These are phyloP conservation scores for Tilletia walkeri DNA, from an alignment of 1,284 basidiomycete genomes.

Conservation along the genomic window DNA sequence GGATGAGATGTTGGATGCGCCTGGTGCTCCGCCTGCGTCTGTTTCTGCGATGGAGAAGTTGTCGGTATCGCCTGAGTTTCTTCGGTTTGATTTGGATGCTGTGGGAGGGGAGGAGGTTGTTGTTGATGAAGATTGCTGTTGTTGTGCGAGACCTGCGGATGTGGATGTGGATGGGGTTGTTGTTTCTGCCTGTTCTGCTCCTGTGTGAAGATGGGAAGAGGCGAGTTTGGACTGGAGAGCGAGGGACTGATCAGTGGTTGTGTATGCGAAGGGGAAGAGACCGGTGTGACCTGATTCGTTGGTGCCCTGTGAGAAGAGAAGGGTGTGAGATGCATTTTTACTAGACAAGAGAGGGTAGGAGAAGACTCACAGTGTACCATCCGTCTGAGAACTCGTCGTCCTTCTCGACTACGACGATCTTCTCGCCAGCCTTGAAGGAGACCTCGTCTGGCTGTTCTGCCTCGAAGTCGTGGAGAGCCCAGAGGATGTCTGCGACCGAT, in stretches of 20 bases:
- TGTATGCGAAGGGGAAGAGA: conserved; percentile 89
- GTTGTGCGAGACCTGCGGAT: not conserved
- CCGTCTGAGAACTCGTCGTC: conserved; percentile 93
- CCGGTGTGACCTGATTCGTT: conserved; percentile 78
- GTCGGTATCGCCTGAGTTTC: conserved; percentile 22
- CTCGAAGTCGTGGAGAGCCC: conserved; percentile 75
- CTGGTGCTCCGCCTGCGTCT: conserved; percentile 27
- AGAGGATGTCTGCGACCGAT: conserved; percentile 30
- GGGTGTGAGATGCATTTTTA: not conserved
- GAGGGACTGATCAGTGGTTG: conserved; percentile 56
- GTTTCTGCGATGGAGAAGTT: conserved; percentile 27
- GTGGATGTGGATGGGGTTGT: not conserved
- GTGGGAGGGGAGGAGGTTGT: not conserved
- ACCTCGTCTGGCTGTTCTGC: conserved; percentile 95
- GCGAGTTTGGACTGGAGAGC: conserved; percentile 26
- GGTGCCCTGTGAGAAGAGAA: conserved; percentile 67
- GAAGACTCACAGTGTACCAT: conserved; percentile 88
- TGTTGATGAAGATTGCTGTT: not conserved
- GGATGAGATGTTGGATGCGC: conserved; percentile 2
- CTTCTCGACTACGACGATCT: conserved; percentile 84
- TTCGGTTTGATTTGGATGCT: not conserved
- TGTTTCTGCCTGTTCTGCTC: not conserved
- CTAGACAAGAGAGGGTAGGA: not conserved
- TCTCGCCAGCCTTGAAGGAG: conserved; percentile 78
- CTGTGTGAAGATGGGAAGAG: not conserved